Evolutionary conservation across 306 rosid genomes (phyloP), one percentile per base, ranked within the genome.

Genomic region (Sesbania bispinosa): DNA sequence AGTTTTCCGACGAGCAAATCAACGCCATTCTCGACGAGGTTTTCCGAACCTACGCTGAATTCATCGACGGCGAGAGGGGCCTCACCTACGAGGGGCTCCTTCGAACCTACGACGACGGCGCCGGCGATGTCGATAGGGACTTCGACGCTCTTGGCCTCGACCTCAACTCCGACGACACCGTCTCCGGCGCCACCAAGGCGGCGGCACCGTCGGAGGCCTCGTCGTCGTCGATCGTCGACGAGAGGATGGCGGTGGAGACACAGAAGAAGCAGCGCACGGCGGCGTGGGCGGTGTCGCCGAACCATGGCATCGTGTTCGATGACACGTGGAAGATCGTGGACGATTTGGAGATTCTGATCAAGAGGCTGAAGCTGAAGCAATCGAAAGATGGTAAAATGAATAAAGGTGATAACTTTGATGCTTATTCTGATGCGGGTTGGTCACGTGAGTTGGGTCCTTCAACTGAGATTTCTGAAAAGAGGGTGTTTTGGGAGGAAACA

Each of bases 211-310:
- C 92, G 0, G 99, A 87, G 80, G 96, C 96, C 0, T 95, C 99
- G 0, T 85, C 97, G 10, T 90, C 97, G 18, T 87, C 99, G 11
- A 88, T 91, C 11, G 86, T 82, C 0, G 96, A 91, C 5, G 99
- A 95, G 76, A 85, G 93, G 15, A 75, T 71, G 27, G 78, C 47
- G 1, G 85, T 82, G 30, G 97, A 91, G 68, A 71, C 97, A 5
- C 99, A 91, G 85, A 95, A 94, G 93, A 89, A 95, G 84, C 99
- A 95, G 90, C 82, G 96, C 68, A 91, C 97, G 20, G 99, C 96
- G 0, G 97, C 96, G 1, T 94, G 99, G 99, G 96, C 99, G 1
- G 87, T 91, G 73, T 95, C 97, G 53, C 97, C 97, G 0, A 88
- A 89, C 73, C 97, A 95, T 10, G 99, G 97, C 19, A 95, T 95